Conservation (phyloP, 345 rosid genomes). For the Lepidium didymum region DNA sequence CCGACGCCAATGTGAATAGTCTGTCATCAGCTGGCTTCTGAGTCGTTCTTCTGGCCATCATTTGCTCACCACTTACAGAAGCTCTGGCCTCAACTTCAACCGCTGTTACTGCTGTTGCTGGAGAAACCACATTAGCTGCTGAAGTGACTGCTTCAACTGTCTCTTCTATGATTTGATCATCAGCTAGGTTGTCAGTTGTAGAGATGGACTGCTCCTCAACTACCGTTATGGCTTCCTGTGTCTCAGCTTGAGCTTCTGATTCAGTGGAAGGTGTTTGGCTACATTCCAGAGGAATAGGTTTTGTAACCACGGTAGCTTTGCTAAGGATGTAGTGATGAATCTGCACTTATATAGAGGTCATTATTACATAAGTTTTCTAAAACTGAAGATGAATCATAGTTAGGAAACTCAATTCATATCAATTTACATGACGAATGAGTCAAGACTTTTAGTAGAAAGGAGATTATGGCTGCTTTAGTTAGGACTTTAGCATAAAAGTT, state of each 20-base stretch:
- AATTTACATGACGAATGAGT: neutral
- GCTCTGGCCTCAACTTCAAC: constrained; percentile 31
- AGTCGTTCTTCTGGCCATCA: constrained; percentile 28
- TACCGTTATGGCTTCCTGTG: constrained; percentile 12
- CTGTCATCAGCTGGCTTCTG: constrained; percentile 76
- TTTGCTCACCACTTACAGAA: constrained; percentile 36
- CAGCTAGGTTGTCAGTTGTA: constrained; percentile 25
- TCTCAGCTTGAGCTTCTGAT: constrained; percentile 17
- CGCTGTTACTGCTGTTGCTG: constrained; percentile 1
- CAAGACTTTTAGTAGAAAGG: too few species aligned
- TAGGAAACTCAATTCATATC: neutral
- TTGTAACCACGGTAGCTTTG: constrained; percentile 68
- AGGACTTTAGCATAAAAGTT: too few species aligned
- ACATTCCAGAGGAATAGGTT: constrained; percentile 22
- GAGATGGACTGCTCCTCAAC: constrained; percentile 6
- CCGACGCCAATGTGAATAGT: constrained; percentile 74
- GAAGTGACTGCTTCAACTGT: constrained; percentile 26
- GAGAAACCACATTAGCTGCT: constrained; percentile 28
- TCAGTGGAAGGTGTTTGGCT: constrained; percentile 10
- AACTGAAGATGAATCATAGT: neutral
- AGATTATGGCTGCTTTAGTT: too few species aligned
- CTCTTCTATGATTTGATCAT: constrained; percentile 42
- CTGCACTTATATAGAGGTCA: constrained; percentile 32
- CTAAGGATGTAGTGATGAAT: constrained; percentile 81
- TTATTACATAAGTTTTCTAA: neutral